Conservation (phyloP, 192 early-diverging fungal genomes). For the Nowakowskiella sp. region DNA sequence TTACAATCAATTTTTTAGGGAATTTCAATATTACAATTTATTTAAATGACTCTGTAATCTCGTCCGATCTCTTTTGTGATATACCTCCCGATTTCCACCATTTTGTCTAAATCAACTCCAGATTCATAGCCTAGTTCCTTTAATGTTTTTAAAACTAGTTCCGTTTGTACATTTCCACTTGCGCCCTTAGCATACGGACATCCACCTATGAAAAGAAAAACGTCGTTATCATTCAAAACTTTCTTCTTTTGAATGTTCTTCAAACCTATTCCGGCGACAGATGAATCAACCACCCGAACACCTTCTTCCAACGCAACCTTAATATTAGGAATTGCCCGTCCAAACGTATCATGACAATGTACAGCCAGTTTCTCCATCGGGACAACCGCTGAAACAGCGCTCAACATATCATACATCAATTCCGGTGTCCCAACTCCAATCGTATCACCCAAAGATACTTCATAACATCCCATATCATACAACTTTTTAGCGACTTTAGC, state of each 20-base stretch:
- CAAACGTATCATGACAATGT: conserved; percentile 97
- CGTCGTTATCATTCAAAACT: neutral
- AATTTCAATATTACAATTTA: no score
- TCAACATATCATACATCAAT: conserved; percentile 58
- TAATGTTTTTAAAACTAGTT: conserved; percentile 92
- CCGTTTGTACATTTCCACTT: conserved; percentile 92
- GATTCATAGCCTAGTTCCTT: conserved; percentile 76
- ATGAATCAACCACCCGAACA: conserved; percentile 87
- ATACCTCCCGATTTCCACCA: conserved; percentile 73
- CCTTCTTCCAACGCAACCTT: conserved; percentile 70
- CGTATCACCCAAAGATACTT: conserved; percentile 93
- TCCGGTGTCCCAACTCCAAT: conserved; percentile 69
- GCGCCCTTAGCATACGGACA: conserved; percentile 96
- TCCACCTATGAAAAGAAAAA: conserved; percentile 50
- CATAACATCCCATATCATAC: conserved; percentile 89
- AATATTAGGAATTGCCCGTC: conserved; percentile 92
- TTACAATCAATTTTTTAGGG: no score
- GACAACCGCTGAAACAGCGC: conserved; percentile 58
- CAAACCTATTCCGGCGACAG: conserved; percentile 79
- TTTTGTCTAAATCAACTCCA: conserved; percentile 63
- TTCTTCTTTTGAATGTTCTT: neutral
- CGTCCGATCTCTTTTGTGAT: conserved; percentile 76
- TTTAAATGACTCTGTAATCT: no score
- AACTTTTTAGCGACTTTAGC: conserved; percentile 64
- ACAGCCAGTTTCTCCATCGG: conserved; percentile 73